phyloP scores from a whole-genome alignment of 441 rosid species.

The Melastoma candidum region DNA sequence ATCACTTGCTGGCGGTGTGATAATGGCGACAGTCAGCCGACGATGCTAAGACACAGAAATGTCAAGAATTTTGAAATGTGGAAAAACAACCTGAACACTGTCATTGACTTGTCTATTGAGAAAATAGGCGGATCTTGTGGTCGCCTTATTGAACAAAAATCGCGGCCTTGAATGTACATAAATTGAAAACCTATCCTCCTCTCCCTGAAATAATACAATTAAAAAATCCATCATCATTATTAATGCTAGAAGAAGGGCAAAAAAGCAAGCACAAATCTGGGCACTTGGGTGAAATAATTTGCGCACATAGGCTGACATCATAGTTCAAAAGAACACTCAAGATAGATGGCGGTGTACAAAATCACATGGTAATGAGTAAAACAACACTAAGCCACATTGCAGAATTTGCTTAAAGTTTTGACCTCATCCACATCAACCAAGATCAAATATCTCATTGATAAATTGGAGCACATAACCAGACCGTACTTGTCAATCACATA shows the following conservation, averaged over 20 bases:
- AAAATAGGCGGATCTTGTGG: conserved; percentile 67
- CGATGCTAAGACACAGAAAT: neutral
- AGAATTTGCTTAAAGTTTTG: too few relatives aligned
- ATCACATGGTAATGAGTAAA: too few relatives aligned
- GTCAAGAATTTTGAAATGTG: neutral
- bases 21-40: neutral
- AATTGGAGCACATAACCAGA: too few relatives aligned
- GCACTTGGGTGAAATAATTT: neutral
- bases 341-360: too few relatives aligned
- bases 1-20: too few relatives aligned
- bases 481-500: too few relatives aligned
- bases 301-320: too few relatives aligned
- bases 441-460: too few relatives aligned
- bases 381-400: too few relatives aligned
- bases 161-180: conserved; percentile 96
- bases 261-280: neutral
- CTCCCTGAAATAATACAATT: conserved; percentile 41
- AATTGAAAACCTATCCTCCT: conserved; percentile 65
- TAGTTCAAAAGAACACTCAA: too few relatives aligned
- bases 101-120: conserved; percentile 76
- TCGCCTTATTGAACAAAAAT: conserved; percentile 68
- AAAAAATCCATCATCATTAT: neutral
- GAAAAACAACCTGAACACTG: conserved; percentile 58
- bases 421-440: too few relatives aligned
- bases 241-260: neutral